Conservation (phyloP, 2,329 filamentous ascomycete genomes). For the Huntiella savannae region DNA sequence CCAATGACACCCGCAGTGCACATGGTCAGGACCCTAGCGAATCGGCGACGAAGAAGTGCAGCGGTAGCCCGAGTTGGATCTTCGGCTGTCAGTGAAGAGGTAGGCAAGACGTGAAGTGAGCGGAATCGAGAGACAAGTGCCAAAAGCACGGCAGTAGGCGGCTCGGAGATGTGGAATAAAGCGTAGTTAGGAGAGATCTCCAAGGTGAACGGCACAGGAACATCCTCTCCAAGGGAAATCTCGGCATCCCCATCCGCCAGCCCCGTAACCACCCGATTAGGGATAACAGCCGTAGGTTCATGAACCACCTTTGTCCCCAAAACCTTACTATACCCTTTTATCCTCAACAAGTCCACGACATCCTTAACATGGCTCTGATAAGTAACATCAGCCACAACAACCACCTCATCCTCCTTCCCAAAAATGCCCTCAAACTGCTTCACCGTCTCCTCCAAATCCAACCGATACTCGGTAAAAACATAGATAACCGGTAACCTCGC, state of each 20-base stretch:
- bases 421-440: slow-evolving; percentile 51
- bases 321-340: slow-evolving; percentile 49
- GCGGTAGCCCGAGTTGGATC: slow-evolving; percentile 26
- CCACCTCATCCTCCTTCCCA: slow-evolving; percentile 37
- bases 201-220: slow-evolving; percentile 15
- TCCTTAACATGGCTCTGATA: slow-evolving; percentile 55
- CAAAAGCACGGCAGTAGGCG: slow-evolving; percentile 65
- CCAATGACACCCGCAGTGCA: slow-evolving; percentile 71
- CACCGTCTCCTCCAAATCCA: slow-evolving; percentile 41
- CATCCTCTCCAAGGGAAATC: not conserved
- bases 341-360: slow-evolving; percentile 34
- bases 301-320: slow-evolving; percentile 55
- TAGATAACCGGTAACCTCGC: slow-evolving; percentile 74
- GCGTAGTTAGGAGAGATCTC: slow-evolving; percentile 44
- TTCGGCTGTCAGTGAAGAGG: slow-evolving; percentile 26
- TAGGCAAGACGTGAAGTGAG: slow-evolving; percentile 60
- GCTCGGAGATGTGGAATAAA: slow-evolving; percentile 69
- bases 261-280: slow-evolving; percentile 40
- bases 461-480: slow-evolving; percentile 58
- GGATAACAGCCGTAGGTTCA: slow-evolving; percentile 61
- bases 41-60: slow-evolving; percentile 57
- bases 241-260: too few species aligned
- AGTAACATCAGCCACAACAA: slow-evolving; percentile 78
- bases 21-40: slow-evolving; percentile 66
- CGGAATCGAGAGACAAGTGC: slow-evolving; percentile 69